Evolutionary conservation across 805 yeast genomes (phyloP), one percentile per base, ranked within the genome.

Genomic region (Maudiozyma turicensis): DNA sequence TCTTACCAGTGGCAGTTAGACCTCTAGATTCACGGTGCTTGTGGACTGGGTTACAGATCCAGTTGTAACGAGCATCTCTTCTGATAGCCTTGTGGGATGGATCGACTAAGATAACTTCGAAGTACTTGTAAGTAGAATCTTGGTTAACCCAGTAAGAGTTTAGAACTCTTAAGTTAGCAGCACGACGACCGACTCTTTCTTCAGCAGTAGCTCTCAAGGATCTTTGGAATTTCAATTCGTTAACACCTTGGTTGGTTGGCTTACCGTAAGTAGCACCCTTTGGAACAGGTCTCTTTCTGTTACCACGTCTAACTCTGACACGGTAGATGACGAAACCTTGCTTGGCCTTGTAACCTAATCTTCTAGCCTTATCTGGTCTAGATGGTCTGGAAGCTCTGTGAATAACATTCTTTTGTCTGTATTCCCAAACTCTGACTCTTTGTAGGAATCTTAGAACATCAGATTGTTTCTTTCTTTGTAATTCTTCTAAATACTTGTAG

Each of bases 181-280:
- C 95, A 74, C 93, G 88, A 74, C 96, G 89, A 71, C 96, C 99
- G 69, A 91, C 95, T 81, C 98, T 87, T 82, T 93, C 99, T 81
- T 93, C 99, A 69, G 99, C 99, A 68, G 96, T 90, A 67, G 96
- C 81, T 78, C 95, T 88, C 76, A 88, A 80, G 58, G 96, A 84
- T 78, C 91, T 88, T 82, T 93, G 99, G 95, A 89, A 90, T 81
- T 93, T 93, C 80, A 93, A 86, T 77, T 93, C 97, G 82, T 82
- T 82, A 65, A 93, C 93, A 87, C 99, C 99, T 81, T 88, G 95
- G 95, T 93, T 93, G 81, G 99, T 93, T 84, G 99, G 99, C 86
- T 93, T 93, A 87, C 99, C 99, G 84, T 93, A 91, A 74, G 98
- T 93, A 71, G 97, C 98, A 87, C 99, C 99, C 93, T 93, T 93